Conservation (phyloP, 2,329 filamentous ascomycete species). For the Trichoderma oligosporum region DNA sequence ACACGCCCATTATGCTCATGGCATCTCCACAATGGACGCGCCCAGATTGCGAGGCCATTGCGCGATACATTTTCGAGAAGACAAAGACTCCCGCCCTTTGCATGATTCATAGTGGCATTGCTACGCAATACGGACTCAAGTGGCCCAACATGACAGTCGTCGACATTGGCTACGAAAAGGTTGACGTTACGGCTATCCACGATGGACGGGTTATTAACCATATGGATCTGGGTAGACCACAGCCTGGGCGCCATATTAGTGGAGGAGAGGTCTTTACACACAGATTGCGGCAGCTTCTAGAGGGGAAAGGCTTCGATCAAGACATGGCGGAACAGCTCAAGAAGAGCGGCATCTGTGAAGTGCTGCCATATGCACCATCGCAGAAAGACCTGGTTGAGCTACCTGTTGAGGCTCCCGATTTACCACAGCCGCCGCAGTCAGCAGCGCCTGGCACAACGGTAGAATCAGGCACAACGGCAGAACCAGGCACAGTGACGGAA, state of each 20-base stretch:
- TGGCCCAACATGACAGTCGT: slow-evolving; percentile 76
- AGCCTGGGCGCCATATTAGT: slow-evolving; percentile 49
- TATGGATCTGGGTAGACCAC: slow-evolving; percentile 57
- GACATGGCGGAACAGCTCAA: slow-evolving; percentile 71
- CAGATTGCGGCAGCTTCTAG: slow-evolving; percentile 64
- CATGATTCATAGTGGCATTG: slow-evolving; percentile 82
- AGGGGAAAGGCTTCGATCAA: slow-evolving; percentile 54
- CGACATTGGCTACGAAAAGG: slow-evolving; percentile 88
- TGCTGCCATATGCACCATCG: slow-evolving; percentile 53
- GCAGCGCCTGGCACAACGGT: neutral
- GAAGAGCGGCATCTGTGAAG: slow-evolving; percentile 63
- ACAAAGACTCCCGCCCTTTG: slow-evolving; percentile 91
- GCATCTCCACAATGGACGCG: slow-evolving; percentile 87
- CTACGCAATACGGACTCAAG: slow-evolving; percentile 78
- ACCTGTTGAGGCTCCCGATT: slow-evolving; percentile 40
- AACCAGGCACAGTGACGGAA: slow-evolving; percentile 21
- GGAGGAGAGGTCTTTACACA: slow-evolving; percentile 86
- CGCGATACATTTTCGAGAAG: slow-evolving; percentile 95
- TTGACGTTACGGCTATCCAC: slow-evolving; percentile 84
- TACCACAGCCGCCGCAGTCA: slow-evolving; percentile 18
- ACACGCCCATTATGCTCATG: slow-evolving; percentile 90
- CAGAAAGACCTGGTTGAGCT: slow-evolving; percentile 47
- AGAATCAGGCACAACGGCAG: slow-evolving; percentile 16
- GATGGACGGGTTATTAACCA: slow-evolving; percentile 73
- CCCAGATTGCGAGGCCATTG: slow-evolving; percentile 79